Base-by-base conservation (phyloP, 495 filamentous ascomycete genomes). In the Penicillium canescens region DNA sequence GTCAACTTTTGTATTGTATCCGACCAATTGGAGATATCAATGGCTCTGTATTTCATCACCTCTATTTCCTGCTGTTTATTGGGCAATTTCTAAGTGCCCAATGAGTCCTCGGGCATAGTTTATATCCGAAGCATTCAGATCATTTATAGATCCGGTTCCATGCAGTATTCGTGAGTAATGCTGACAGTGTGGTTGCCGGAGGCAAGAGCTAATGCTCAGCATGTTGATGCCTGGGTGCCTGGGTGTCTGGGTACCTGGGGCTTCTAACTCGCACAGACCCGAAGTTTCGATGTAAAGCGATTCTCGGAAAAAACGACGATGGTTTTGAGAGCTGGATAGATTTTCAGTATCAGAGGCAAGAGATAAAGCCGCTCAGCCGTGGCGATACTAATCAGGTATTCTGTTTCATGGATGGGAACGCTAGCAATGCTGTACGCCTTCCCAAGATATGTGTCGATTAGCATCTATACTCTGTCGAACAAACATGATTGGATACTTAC, bases 341-440 rank as follows among this genome's bases (percentile, higher is more conserved):
- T 8, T 31, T 9, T 31, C 9, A 7, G 6, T 7, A 31, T 31
- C 28, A 31, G 28, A 31, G 28, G 28, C 9, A 7, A 2, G 7
- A 9, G 28, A 31, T 28, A 23, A 33, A 13, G 6, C 11, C 2
- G 21, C 23, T 11, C 6, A 6, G 3, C 2, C 42, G 6, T 14
- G 26, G 48, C 24, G 13, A 10, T 10, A 12, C 26, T 35, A 21
- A 8, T 33, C 10, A 40, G 16, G 10, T 0, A 1, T 42, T 36
- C 12, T 34, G 20, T 41, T 36, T 24, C 10, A 36, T 51, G 48
- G 38, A 23, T 34, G 48, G 18, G 28, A 21, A 51, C 31, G 21
- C 49, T 28, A 18, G 16, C 49, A 36, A 43, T 16, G 39, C 18
- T 36, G 40, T 43, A 35, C 49, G 49, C 28, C 31, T 43, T 34